Evolutionary conservation across 306 rosid species (phyloP).

Genomic region (Cucurbita maxima): DNA sequence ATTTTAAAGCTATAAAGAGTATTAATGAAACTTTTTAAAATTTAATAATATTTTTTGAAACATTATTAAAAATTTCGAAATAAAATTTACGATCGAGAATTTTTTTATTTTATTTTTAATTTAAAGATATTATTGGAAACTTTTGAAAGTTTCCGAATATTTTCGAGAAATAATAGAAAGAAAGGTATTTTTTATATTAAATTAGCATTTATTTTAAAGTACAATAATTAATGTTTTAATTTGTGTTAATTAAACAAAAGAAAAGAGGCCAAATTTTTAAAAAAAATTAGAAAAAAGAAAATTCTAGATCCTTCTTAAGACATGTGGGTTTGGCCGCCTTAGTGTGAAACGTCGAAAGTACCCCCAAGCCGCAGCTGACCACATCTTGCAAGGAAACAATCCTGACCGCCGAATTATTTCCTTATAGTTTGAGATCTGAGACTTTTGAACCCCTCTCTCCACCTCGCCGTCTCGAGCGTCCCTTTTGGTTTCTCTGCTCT

Average conservation of each 20-base stretch:
- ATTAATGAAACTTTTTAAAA: too few relatives aligned
- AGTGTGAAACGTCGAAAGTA: background rate
- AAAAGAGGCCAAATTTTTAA: background rate
- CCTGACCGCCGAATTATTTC: background rate
- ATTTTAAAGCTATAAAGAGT: too few relatives aligned
- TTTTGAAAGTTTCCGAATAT: too few relatives aligned
- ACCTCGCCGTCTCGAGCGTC: conserved; percentile 3
- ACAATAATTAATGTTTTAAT: background rate
- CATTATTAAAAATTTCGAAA: too few relatives aligned
- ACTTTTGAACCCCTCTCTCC: background rate
- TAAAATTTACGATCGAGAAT: too few relatives aligned
- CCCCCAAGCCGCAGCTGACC: background rate
- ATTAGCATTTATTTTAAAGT: background rate
- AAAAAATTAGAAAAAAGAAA: background rate
- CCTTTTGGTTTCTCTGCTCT: background rate
- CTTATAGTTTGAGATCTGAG: background rate
- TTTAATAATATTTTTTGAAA: too few relatives aligned
- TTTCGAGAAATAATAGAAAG: too few relatives aligned
- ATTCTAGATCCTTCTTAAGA: conserved; percentile 7
- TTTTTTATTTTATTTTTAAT: too few relatives aligned
- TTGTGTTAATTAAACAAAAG: background rate
- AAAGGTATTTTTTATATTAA: too few relatives aligned
- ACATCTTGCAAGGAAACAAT: background rate
- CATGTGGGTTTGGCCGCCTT: background rate
- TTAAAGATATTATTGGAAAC: too few relatives aligned